Evolutionary conservation across 2,329 filamentous ascomycete genomes (phyloP).

Genomic region (Colletotrichum orchidophilum): DNA sequence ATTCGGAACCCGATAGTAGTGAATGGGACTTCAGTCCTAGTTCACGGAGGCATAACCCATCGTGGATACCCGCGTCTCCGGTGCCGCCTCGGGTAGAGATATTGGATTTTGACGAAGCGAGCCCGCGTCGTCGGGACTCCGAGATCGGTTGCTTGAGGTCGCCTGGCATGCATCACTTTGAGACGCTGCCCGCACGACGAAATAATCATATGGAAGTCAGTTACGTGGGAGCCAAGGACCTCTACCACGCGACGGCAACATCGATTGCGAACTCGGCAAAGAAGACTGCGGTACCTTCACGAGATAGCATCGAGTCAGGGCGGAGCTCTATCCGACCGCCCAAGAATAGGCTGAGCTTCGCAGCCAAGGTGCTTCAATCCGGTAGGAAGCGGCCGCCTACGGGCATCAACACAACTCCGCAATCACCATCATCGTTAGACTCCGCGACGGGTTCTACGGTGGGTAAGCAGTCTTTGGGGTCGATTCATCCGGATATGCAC

Average conservation of each 20-base stretch:
- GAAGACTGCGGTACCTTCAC: background rate
- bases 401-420: conserved; percentile 19
- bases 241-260: conserved; percentile 39
- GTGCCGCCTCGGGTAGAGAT: conserved; percentile 27
- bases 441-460: background rate
- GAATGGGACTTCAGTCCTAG: conserved; percentile 30
- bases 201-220: conserved; percentile 35
- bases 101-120: conserved; percentile 22
- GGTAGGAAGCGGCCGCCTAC: conserved; percentile 29
- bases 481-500: conserved; percentile 2
- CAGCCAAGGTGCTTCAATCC: conserved; percentile 27
- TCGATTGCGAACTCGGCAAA: conserved; percentile 34
- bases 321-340: background rate
- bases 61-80: conserved; percentile 31
- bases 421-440: background rate
- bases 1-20: conserved; percentile 20
- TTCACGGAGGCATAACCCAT: conserved; percentile 15
- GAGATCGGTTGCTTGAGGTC: conserved; percentile 26
- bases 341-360: conserved; percentile 29
- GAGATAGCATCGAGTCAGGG: conserved; percentile 3
- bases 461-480: background rate
- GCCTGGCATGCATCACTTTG: conserved; percentile 34
- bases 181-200: conserved; percentile 31
- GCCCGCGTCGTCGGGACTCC: conserved; percentile 29
- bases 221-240: conserved; percentile 34